A percentile compares a stretch with the other conserved stretches of the same genome.
These are phyloP conservation scores for Acephala macrosclerotiorum DNA, from an alignment of 2,329 filamentous ascomycete genomes.

Conservation along the genomic window DNA sequence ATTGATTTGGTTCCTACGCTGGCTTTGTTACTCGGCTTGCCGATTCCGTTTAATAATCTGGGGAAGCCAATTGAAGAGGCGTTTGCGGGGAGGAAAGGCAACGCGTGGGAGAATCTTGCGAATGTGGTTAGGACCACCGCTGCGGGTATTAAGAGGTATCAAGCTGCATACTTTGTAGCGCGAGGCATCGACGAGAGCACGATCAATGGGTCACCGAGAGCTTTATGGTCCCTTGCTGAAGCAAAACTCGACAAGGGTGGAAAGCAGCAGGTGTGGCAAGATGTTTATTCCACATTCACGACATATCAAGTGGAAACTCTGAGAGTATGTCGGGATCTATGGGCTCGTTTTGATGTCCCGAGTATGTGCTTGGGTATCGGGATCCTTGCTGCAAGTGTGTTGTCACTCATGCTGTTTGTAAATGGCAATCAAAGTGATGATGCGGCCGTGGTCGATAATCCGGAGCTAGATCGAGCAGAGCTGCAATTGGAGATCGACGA, in stretches of 20 bases:
- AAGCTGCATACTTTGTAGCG: conserved; percentile 79
- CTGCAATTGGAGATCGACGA: conserved; percentile 60
- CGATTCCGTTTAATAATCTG: conserved; percentile 95
- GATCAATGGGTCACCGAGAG: conserved; percentile 59
- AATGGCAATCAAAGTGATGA: conserved; percentile 63
- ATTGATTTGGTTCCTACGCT: conserved; percentile 96
- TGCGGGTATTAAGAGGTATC: conserved; percentile 89
- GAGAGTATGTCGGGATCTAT: conserved; percentile 79
- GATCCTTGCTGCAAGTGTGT: conserved; percentile 72
- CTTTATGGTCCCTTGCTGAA: conserved; percentile 64
- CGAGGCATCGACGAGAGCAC: conserved; percentile 70
- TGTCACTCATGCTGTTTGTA: conserved; percentile 77
- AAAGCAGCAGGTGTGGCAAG: conserved; percentile 50
- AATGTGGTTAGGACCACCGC: conserved; percentile 78
- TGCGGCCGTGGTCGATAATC: conserved; percentile 57
- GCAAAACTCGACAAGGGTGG: conserved; percentile 39
- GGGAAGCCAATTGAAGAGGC: conserved; percentile 94
- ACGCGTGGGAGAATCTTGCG: conserved; percentile 79
- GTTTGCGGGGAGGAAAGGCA: conserved; percentile 75
- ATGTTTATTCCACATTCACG: conserved; percentile 65
- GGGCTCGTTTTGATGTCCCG: conserved; percentile 89
- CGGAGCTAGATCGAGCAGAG: conserved; percentile 67
- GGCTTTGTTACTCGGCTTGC: conserved; percentile 85
- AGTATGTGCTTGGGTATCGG: conserved; percentile 84
- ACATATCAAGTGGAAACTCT: conserved; percentile 83